Percentiles rank a stretch among this genome's conserved stretches.
Conservation (phyloP, 345 rosid genomes). For the Lepidium aucheri region DNA sequence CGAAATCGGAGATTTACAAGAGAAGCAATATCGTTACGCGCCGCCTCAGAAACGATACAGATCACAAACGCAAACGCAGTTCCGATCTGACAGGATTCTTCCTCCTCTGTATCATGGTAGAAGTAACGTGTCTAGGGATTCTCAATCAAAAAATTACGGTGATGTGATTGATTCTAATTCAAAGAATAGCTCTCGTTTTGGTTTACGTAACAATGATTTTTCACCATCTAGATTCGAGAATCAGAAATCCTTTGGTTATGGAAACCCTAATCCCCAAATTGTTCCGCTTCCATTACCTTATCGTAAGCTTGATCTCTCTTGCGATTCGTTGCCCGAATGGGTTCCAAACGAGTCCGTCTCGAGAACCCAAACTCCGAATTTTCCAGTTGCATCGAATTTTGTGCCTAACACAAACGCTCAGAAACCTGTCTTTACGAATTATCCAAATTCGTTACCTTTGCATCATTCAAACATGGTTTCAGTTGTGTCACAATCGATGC, state of each 20-base stretch:
- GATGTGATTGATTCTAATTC: constrained; percentile 15
- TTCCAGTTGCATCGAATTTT: neutral
- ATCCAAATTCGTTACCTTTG: neutral
- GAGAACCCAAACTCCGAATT: neutral
- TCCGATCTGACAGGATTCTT: neutral
- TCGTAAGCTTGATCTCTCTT: constrained; percentile 6
- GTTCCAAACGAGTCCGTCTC: neutral
- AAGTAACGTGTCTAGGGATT: constrained; percentile 27
- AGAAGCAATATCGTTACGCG: neutral
- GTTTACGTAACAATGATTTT: neutral
- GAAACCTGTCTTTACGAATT: neutral
- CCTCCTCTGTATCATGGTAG: constrained; percentile 16
- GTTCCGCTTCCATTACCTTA: constrained; percentile 18
- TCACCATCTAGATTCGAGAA: neutral
- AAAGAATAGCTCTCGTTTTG: neutral
- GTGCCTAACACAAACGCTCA: neutral
- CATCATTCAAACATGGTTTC: neutral
- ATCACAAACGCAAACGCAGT: neutral
- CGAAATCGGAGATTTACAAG: neutral
- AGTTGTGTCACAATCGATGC: neutral
- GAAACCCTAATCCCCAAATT: constrained; percentile 16
- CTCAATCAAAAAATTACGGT: constrained; percentile 9
- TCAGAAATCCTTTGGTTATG: neutral
- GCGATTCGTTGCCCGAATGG: constrained; percentile 26
- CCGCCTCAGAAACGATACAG: constrained; percentile 21